Conservation (phyloP, 177 flowering plant species). For the Vitis hybrid region DNA sequence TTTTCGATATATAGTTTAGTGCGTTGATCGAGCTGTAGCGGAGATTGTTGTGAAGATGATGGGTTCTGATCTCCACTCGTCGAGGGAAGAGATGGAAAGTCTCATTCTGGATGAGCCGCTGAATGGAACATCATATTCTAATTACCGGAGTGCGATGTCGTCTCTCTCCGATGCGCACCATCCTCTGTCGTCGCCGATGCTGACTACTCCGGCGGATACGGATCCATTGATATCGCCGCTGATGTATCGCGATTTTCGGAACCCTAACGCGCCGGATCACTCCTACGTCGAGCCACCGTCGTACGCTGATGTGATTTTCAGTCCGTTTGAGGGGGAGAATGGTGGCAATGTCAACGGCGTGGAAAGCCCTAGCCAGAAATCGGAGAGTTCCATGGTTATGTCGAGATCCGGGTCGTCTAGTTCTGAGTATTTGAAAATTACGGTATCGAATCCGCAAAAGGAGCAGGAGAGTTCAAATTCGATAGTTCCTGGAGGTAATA, state of each 20-base stretch:
- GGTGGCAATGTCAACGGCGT: constrained; percentile 26
- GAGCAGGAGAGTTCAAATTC: constrained; percentile 73
- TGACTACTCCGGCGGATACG: constrained; percentile 23
- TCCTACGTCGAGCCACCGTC: constrained; percentile 66
- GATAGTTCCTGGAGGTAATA: constrained; percentile 75
- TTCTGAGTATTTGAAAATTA: constrained; percentile 54
- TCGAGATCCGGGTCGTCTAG: constrained; percentile 38
- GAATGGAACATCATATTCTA: constrained; percentile 22
- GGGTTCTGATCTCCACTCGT: constrained; percentile 55
- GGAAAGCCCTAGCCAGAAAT: constrained; percentile 22
- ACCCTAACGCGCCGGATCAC: constrained; percentile 33
- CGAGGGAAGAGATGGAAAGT: constrained; percentile 64
- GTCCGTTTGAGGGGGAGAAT: constrained; percentile 38
- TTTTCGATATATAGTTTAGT: too few species aligned
- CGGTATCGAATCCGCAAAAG: constrained; percentile 81
- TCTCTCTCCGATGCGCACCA: constrained; percentile 38
- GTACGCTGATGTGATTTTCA: constrained; percentile 66
- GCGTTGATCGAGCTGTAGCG: too few species aligned
- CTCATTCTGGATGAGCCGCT: constrained; percentile 51
- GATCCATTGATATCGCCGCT: constrained; percentile 40
- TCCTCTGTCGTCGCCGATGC: constrained; percentile 29
- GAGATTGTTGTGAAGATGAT: constrained; percentile 38
- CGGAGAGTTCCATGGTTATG: constrained; percentile 12
- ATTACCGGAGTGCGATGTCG: constrained; percentile 42
- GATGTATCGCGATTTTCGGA: constrained; percentile 17